phyloP scores from a whole-genome alignment of 2,329 filamentous ascomycete species.

The Magnaporthiopsis incrustans region DNA sequence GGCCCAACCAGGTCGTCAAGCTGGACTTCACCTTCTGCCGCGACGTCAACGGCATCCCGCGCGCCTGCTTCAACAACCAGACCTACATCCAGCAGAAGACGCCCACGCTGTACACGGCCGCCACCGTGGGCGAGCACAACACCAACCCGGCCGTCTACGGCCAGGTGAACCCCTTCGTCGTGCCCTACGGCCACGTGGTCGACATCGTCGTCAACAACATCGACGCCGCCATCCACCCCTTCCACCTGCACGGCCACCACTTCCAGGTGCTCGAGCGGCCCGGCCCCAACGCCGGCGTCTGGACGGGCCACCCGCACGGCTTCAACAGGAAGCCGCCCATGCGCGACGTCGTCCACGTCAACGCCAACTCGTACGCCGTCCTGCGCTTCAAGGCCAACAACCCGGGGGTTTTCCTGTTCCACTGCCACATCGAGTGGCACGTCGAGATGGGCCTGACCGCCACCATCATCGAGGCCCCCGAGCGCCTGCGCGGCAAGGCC shows the following conservation, averaged over 20 bases:
- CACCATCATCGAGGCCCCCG: conserved; percentile 48
- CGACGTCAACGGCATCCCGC: conserved; percentile 53
- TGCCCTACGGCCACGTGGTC: conserved; percentile 29
- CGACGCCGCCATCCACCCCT: conserved; percentile 38
- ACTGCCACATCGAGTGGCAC: conserved; percentile 57
- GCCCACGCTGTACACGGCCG: conserved; percentile 63
- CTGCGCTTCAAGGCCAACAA: conserved; percentile 44
- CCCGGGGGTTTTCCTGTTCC: conserved; percentile 47
- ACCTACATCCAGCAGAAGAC: conserved; percentile 63
- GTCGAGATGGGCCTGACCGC: conserved; percentile 49
- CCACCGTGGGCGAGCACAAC: conserved; percentile 43
- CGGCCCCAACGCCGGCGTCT: conserved; percentile 26
- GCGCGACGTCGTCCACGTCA: conserved; percentile 31
- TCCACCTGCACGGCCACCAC: conserved; percentile 47
- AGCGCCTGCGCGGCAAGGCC: conserved; percentile 43
- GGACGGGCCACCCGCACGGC: conserved; percentile 22
- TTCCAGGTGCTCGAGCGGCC: conserved; percentile 43
- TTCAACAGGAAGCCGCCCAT: conserved; percentile 21
- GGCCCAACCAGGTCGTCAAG: conserved; percentile 47
- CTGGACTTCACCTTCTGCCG: conserved; percentile 51
- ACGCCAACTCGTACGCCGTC: conserved; percentile 36
- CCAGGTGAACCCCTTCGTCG: conserved; percentile 31
- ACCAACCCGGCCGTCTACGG: conserved; percentile 34
- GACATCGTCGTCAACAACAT: conserved; percentile 44
- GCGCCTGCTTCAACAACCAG: conserved; percentile 55